Percentiles rank a stretch among this genome's conserved stretches.
These are phyloP conservation scores for Nitzschia sp. DNA, from an alignment of 108 stramenopile species.

Conservation along the genomic window DNA sequence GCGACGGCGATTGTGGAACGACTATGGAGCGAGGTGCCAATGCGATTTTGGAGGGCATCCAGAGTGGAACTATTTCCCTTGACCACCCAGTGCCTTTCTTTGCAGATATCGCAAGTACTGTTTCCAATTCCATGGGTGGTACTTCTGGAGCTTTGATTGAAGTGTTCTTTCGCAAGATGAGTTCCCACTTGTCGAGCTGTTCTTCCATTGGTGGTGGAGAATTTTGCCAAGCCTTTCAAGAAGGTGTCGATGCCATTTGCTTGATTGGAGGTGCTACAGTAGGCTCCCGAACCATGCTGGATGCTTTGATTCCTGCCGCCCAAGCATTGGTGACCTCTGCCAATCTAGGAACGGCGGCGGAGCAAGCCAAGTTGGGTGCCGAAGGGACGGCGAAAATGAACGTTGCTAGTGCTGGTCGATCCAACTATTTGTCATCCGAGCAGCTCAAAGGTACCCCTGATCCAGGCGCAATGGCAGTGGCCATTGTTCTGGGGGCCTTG, in stretches of 20 bases:
- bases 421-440: constrained; percentile 89
- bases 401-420: constrained; percentile 86
- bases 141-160: constrained; percentile 93
- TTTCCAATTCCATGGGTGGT: constrained; percentile 91
- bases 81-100: constrained; percentile 66
- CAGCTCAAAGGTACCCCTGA: constrained; percentile 87
- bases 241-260: constrained; percentile 84
- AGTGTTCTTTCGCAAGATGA: constrained; percentile 86
- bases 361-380: constrained; percentile 78
- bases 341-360: constrained; percentile 53
- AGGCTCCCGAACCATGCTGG: constrained; percentile 95
- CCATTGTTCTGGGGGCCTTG: constrained; percentile 79
- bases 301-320: constrained; percentile 88
- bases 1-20: constrained; percentile 97
- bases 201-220: constrained; percentile 46
- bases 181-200: constrained; percentile 37
- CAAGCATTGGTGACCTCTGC: constrained; percentile 34
- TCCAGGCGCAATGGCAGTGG: constrained; percentile 94
- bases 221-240: constrained; percentile 71
- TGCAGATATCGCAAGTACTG: constrained; percentile 71
- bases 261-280: constrained; percentile 90
- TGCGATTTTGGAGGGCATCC: constrained; percentile 60
- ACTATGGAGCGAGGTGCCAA: constrained; percentile 93
- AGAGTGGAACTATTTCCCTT: constrained; percentile 25
- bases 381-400: constrained; percentile 87